Conservation (phyloP, 2,329 filamentous ascomycete genomes). For the Verruconis gallopava region DNA sequence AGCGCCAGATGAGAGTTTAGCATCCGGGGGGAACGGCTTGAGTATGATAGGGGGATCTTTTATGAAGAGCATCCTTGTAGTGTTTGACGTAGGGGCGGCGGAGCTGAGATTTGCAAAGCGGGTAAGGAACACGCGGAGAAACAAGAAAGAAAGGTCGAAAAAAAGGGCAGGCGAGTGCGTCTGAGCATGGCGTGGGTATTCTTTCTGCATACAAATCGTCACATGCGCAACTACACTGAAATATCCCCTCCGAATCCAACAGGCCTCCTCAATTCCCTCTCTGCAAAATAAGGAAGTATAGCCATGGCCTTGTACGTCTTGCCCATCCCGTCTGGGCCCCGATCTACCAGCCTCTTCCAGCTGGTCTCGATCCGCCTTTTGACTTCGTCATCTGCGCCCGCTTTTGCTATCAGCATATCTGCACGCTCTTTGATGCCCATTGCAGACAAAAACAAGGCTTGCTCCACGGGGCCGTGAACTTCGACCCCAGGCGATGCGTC, state of each 20-base stretch:
- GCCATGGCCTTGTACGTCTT: slow-evolving; percentile 88
- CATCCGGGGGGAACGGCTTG: slow-evolving; percentile 21
- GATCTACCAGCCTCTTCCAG: slow-evolving; percentile 75
- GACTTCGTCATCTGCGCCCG: slow-evolving; percentile 27
- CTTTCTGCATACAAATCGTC: no score
- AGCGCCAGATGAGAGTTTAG: neutral
- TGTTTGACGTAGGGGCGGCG: slow-evolving; percentile 36
- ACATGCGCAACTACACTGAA: no score
- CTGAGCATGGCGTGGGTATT: no score
- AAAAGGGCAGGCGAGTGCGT: no score
- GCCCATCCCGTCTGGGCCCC: slow-evolving; percentile 76
- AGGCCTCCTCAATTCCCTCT: slow-evolving; percentile 54
- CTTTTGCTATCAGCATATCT: slow-evolving; percentile 42
- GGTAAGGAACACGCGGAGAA: no score
- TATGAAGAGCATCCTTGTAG: slow-evolving; percentile 37
- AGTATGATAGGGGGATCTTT: slow-evolving; percentile 40
- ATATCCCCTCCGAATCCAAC: slow-evolving; percentile 79
- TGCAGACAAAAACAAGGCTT: slow-evolving; percentile 61
- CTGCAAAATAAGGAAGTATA: slow-evolving; percentile 51
- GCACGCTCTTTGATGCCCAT: slow-evolving; percentile 79
- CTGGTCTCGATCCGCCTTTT: slow-evolving; percentile 54
- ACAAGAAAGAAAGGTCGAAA: no score
- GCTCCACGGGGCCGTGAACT: slow-evolving; percentile 82
- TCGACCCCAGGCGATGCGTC: slow-evolving; percentile 68
- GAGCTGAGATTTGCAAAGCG: slow-evolving; percentile 29